A percentile compares a stretch with the other conserved stretches of the same genome.
phyloP scores from a whole-genome alignment of 2,329 filamentous ascomycete genomes.

The Ophiostoma angusticollis region DNA sequence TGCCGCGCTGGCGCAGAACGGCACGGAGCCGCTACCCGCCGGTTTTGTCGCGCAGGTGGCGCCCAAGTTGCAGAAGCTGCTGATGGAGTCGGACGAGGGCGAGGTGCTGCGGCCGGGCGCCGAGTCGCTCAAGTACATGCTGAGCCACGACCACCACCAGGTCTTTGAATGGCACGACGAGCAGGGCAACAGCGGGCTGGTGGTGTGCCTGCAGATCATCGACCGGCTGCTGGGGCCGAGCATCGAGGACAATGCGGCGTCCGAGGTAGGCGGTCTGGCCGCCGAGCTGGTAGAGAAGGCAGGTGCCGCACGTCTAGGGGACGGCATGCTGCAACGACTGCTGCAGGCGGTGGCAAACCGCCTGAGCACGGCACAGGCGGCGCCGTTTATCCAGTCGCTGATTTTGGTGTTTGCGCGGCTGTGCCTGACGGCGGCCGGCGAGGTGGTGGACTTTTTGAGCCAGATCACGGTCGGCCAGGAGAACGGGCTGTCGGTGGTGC shows the following conservation, averaged over 20 bases:
- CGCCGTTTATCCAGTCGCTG: constrained; percentile 87
- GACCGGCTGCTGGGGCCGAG: constrained; percentile 73
- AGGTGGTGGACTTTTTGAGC: constrained; percentile 84
- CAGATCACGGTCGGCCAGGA: constrained; percentile 68
- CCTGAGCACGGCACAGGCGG: constrained; percentile 67
- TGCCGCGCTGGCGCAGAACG: constrained; percentile 67
- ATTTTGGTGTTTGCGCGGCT: constrained; percentile 91
- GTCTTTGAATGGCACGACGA: constrained; percentile 78
- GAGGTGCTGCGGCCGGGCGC: constrained; percentile 80
- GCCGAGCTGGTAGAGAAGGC: constrained; percentile 94
- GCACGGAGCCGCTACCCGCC: constrained; percentile 69
- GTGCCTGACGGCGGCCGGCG: constrained; percentile 69
- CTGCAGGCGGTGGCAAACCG: constrained; percentile 79
- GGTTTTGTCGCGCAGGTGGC: constrained; percentile 77
- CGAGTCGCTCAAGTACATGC: constrained; percentile 75
- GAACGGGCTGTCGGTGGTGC: constrained; percentile 76
- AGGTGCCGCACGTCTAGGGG: constrained; percentile 78
- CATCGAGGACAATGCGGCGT: constrained; percentile 86
- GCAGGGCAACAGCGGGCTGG: constrained; percentile 67
- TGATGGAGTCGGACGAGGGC: constrained; percentile 75
- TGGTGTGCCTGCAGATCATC: constrained; percentile 82
- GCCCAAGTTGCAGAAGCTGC: constrained; percentile 71
- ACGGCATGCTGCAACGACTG: constrained; percentile 68
- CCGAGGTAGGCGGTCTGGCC: constrained; percentile 90
- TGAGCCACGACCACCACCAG: constrained; percentile 81